Percentiles rank a stretch among this genome's conserved stretches.
Evolutionary conservation across 306 rosid species (phyloP).

Genomic region (Dalbergia oliveri): DNA sequence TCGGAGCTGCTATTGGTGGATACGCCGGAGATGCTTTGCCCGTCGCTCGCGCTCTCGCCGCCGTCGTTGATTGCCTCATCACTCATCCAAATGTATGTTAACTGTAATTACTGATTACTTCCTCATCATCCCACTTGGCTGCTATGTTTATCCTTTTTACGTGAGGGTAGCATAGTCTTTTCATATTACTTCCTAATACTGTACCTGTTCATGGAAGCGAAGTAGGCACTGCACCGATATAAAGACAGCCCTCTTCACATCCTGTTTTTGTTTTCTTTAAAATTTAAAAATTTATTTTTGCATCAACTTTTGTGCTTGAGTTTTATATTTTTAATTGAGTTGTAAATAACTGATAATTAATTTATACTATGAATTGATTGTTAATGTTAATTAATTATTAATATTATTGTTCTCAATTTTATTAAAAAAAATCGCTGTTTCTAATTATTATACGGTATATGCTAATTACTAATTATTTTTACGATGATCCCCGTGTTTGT

Average conservation of each 20-base stretch:
- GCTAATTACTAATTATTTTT: not conserved
- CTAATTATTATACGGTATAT: not conserved
- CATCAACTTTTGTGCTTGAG: not conserved
- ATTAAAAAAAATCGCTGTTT: not conserved
- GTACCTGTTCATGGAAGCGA: no score
- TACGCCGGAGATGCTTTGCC: conserved; percentile 91
- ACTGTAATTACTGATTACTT: not conserved
- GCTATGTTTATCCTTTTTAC: not conserved
- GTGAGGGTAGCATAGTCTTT: not conserved
- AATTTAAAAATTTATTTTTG: no score
- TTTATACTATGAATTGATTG: not conserved
- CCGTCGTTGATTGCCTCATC: conserved; percentile 87
- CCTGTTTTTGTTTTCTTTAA: not conserved
- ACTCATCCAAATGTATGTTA: conserved; percentile 78
- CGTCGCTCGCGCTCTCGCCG: conserved; percentile 80
- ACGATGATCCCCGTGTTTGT: not conserved
- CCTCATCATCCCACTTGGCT: not conserved
- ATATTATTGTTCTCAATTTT: no score
- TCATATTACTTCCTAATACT: not conserved
- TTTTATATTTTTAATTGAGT: no score
- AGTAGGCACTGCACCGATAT: no score
- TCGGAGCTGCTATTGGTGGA: conserved; percentile 91
- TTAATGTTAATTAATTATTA: no score
- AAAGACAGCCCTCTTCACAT: no score
- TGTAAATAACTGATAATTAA: not conserved